A percentile compares a stretch with the other conserved stretches of the same genome.
Conservation (phyloP, 2,329 filamentous ascomycete species). For the Exserohilum turcica region DNA sequence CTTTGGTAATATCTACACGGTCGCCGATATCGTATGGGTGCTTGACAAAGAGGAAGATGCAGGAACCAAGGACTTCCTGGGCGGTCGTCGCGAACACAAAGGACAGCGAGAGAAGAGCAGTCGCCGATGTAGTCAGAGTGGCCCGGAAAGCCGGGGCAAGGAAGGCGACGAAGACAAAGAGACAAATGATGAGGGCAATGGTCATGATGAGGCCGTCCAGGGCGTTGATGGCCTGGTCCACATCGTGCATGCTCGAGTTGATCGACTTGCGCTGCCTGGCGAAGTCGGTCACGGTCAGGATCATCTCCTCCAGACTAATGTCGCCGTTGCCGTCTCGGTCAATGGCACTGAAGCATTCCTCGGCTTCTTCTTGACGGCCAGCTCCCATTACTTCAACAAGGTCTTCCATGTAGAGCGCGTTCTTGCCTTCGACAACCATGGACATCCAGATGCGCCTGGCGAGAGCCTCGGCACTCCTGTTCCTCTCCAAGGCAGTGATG, state of each 20-base stretch:
- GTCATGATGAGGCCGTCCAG: constrained; percentile 85
- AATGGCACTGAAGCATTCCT: constrained; percentile 80
- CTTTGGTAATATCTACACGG: constrained; percentile 77
- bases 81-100: constrained; percentile 93
- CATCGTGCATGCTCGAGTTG: constrained; percentile 92
- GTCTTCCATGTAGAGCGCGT: constrained; percentile 79
- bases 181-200: constrained; percentile 76
- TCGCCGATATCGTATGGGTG: constrained; percentile 97
- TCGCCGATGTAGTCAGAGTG: constrained; percentile 87
- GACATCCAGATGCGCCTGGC: constrained; percentile 98
- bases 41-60: constrained; percentile 98
- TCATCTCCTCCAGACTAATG: constrained; percentile 94
- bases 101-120: constrained; percentile 89
- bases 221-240: constrained; percentile 89
- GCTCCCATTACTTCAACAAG: constrained; percentile 84
- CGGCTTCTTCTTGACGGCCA: constrained; percentile 74
- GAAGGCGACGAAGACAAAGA: constrained; percentile 89
- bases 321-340: constrained; percentile 92
- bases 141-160: constrained; percentile 84
- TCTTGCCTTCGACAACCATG: constrained; percentile 87
- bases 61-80: constrained; percentile 96
- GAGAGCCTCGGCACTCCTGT: constrained; percentile 82
- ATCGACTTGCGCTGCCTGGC: constrained; percentile 87
- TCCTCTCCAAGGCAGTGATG: constrained; percentile 84
- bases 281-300: constrained; percentile 82